Evolutionary conservation across 345 rosid genomes (phyloP), one percentile per base, ranked within the genome.

Genomic region (Syzygium oleosum): DNA sequence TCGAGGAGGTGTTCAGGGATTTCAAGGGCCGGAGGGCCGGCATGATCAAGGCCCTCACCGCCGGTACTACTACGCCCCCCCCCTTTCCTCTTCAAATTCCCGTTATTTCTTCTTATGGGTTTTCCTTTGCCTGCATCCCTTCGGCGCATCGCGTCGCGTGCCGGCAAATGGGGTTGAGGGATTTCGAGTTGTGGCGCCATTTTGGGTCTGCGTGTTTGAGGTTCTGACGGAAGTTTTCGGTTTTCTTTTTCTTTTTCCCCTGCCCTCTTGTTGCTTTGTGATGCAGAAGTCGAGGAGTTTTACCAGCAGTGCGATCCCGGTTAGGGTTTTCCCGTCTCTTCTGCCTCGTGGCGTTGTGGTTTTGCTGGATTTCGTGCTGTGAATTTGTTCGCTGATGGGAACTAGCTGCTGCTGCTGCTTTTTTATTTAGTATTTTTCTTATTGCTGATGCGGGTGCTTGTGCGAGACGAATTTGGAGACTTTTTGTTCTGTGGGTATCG

Each of bases 241-340:
- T 52, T 29, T 88, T 58, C 25, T 10, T 6, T 41, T 2, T 10
- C 10, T 10, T 51, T 51, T 10, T 9, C 51, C 61, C 54, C 86
- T 31, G 4, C 49, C 43, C 27, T 84, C 17, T 15, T 14, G 7
- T 25, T 84, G 54, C 85, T 86, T 85, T 80, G 87, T 87, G 61
- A 86, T 87, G 92, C 93, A 95, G 98, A 94, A 90, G 94, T 94
- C 73, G 92, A 92, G 52, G 98, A 94, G 89, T 94, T 95, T 89
- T 94, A 86, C 91, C 93, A 91, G 77, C 96, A 94, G 91, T 95
- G 98, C 78, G 95, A 95, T 92, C 98, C 98, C 22, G 96, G 98
- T 95, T 89, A 89, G 90, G 87, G 78, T 85, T 88, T 84, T 73
- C 84, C 83, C 84, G 19, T 52, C 65, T 68, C 63, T 55, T 87